phyloP scores from a whole-genome alignment of 2,329 filamentous ascomycete genomes.

The Xylariaceae sp. region DNA sequence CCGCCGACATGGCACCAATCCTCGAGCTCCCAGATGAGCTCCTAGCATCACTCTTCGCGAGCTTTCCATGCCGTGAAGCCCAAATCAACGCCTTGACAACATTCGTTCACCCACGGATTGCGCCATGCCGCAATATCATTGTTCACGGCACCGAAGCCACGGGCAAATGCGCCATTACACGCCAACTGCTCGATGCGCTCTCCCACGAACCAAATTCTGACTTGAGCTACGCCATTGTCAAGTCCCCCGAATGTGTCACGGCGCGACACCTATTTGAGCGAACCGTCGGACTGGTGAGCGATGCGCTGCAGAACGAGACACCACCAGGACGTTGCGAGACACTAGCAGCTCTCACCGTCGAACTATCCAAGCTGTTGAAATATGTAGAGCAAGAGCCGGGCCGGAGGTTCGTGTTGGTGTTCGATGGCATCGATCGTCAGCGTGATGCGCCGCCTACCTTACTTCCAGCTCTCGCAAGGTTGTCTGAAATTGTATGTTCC shows the following conservation, averaged over 20 bases:
- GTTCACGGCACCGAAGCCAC: constrained; percentile 83
- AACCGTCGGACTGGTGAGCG: constrained; percentile 56
- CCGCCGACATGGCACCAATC: constrained; percentile 24
- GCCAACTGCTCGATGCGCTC: constrained; percentile 54
- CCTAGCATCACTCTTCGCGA: constrained; percentile 41
- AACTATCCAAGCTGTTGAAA: constrained; percentile 62
- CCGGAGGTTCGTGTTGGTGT: constrained; percentile 71
- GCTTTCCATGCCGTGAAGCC: constrained; percentile 54
- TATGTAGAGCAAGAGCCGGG: constrained; percentile 31
- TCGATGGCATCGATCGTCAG: constrained; percentile 84
- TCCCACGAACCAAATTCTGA: constrained; percentile 43
- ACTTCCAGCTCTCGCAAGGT: constrained; percentile 72
- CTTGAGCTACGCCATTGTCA: constrained; percentile 58
- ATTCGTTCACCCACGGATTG: constrained; percentile 59
- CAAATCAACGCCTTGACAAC: constrained; percentile 58
- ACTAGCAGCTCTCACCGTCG: constrained; percentile 69
- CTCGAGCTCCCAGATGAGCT: constrained; percentile 53
- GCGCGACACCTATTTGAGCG: constrained; percentile 73
- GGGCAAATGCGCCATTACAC: constrained; percentile 73
- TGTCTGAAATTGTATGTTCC: constrained; percentile 70
- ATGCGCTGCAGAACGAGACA: constrained; percentile 43
- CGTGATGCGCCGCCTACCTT: constrained; percentile 75
- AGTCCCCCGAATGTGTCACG: constrained; percentile 73
- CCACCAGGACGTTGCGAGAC: constrained; percentile 70
- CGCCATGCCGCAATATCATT: constrained; percentile 70